Base-by-base conservation (phyloP, 345 rosid genomes). In the Durio zibethinus region DNA sequence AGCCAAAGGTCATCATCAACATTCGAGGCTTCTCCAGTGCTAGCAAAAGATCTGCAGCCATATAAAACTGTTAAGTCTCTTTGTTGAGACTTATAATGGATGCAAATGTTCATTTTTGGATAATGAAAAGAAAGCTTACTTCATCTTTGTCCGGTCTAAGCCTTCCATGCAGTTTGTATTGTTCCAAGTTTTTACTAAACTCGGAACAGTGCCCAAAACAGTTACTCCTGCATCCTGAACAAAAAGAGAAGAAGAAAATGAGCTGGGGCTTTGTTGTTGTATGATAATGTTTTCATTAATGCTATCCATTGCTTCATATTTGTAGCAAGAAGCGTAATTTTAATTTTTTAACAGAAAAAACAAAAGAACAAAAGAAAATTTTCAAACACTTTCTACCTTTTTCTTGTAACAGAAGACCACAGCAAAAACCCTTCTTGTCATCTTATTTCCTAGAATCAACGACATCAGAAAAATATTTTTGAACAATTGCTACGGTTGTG, bases 1-100 rank as follows among this genome's bases (percentile, higher is more conserved):
- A 94, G 97, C 99, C 98, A 94, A 57, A 94, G 97, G 83, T 89
- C 96, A 45, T 94, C 98, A 61, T 94, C 96, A 60, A 89, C 93
- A 83, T 87, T 90, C 14, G 99, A 94, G 72, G 97, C 74, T 88
- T 94, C 99, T 59, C 99, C 99, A 25, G 92, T 84, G 45, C 91
- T 84, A 40, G 83, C 88, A 78, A 91, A 88, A 48, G 75, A 45
- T 77, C 98, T 94, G 86, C 64, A 73, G 45, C 57, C 47, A 18
- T 42, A 63, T 25, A 42, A 27, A 56, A 12, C 20, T n/a, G 20
- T 40, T 12, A 40, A 38, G 29, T 40, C 72, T 1, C 18, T 40
- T 40, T 40, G n/a, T 20, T 11, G 33, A 66, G 33, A 66, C n/a
- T 40, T 40, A 21, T 38, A 40, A 40, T 31, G 57, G 21, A 62